Evolutionary conservation across 2,329 filamentous ascomycete species (phyloP).

Genomic region (Penicillium sp.): DNA sequence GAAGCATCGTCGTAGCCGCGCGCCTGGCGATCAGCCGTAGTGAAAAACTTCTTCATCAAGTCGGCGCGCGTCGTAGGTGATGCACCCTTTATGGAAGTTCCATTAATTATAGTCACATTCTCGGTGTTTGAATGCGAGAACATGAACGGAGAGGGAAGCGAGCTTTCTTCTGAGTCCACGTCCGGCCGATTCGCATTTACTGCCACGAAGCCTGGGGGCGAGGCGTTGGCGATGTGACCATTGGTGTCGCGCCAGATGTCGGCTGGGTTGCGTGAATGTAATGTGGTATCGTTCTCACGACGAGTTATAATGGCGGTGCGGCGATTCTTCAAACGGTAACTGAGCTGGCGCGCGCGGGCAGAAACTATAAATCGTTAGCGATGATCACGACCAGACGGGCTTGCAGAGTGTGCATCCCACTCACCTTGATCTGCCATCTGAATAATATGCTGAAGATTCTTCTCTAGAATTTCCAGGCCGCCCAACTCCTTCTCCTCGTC

Average conservation of each 20-base stretch:
- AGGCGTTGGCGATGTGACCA: slow-evolving; percentile 35
- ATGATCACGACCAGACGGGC: background rate
- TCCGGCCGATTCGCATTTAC: slow-evolving; percentile 50
- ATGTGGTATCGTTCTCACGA: slow-evolving; percentile 44
- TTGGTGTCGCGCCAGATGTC: slow-evolving; percentile 37
- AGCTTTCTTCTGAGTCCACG: slow-evolving; percentile 28
- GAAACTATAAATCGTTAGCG: slow-evolving; percentile 46
- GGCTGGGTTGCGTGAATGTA: slow-evolving; percentile 32
- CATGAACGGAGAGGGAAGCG: slow-evolving; percentile 34
- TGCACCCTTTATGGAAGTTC: slow-evolving; percentile 47
- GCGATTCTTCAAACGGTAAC: slow-evolving; percentile 70
- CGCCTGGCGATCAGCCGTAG: slow-evolving; percentile 50
- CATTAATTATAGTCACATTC: slow-evolving; percentile 47
- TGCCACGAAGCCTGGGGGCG: slow-evolving; percentile 52
- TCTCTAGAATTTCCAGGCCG: slow-evolving; percentile 76
- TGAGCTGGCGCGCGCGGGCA: slow-evolving; percentile 68
- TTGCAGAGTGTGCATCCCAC: slow-evolving; percentile 7
- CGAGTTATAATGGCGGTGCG: slow-evolving; percentile 65
- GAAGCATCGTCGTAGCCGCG: slow-evolving; percentile 35
- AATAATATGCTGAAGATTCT: slow-evolving; percentile 68
- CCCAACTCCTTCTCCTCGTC: slow-evolving; percentile 81
- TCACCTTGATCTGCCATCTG: slow-evolving; percentile 71
- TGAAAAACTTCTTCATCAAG: slow-evolving; percentile 58
- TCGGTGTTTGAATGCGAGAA: slow-evolving; percentile 41
- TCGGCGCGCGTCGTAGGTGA: slow-evolving; percentile 55